Evolutionary conservation across 768 basidiomycete genomes (phyloP), one percentile per base, ranked within the genome.

Genomic region (Serendipita sp.): DNA sequence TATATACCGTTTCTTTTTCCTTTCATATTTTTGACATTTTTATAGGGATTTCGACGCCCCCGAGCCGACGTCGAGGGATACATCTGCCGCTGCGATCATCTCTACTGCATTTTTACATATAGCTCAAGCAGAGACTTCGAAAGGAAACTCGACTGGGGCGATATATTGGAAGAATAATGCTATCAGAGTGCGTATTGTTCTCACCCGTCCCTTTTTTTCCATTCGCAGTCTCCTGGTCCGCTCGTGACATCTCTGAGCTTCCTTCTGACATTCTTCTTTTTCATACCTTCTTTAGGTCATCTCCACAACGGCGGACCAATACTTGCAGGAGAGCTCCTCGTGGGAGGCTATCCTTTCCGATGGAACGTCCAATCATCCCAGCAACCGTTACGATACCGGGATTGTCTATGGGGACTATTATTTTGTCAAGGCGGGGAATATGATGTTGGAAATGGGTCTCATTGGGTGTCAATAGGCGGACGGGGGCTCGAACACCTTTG

Each of bases 321-420:
- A 81, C 0, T 85, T 60, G 16, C 55, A 83, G 84, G 73, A 75
- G 33, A 81, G 82, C 16, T 69, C 74, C 15, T 50, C 44, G n/a
- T 86, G 83, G 82, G 78, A 84, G 68, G 84, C 82, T 68, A 71
- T 86, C 29, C 75, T 86, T 45, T 80, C 83, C 1, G 83, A 85
- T 69, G 84, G 82, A 40, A 85, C 85, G 4, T 83, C 84, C 3
- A 83, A 84, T 69, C 75, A 75, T 69, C 82, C 80, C 2, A 77
- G 74, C 37, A 66, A 66, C 55, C 8, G 3, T n/a, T 23, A 6
- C 43, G 43, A 44, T 23, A 86, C 84, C 2, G 85, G 83, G 0
- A 84, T 80, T 50, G 78, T 83, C 10, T 81, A 82, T 68, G 80
- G 82, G 23, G 84, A 85, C 71, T 83, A 84, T 70, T 85, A 81